A percentile compares a stretch with the other conserved stretches of the same genome.
These are phyloP conservation scores for Botrytis byssoidea DNA, from an alignment of 2,329 filamentous ascomycete genomes.

Conservation along the genomic window DNA sequence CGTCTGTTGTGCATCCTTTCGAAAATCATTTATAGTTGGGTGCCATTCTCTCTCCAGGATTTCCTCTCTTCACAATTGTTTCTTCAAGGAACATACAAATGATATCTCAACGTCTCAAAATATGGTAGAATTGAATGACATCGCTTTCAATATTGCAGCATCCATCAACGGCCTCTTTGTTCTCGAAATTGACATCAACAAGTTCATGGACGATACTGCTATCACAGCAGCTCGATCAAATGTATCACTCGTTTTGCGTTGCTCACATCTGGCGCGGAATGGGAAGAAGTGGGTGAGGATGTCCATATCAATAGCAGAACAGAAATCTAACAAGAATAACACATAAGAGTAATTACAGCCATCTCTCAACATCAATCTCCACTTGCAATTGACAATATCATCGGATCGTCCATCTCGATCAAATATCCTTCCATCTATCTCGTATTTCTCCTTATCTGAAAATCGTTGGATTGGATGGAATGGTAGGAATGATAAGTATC, in stretches of 20 bases:
- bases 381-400: conserved; percentile 53
- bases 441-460: conserved; percentile 38
- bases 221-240: conserved; percentile 46
- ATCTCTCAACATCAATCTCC: conserved; percentile 47
- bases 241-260: conserved; percentile 49
- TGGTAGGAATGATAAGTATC: conserved; percentile 44
- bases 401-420: conserved; percentile 57
- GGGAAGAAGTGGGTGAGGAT: conserved; percentile 48
- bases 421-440: conserved; percentile 47
- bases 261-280: conserved; percentile 54
- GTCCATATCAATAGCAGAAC: background rate
- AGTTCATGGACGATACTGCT: conserved; percentile 52
- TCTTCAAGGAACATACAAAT: background rate
- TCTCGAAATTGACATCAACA: conserved; percentile 53
- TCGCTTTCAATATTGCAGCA: conserved; percentile 43
- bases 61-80: too few relatives aligned
- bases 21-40: background rate
- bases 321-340: conserved; percentile 36
- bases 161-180: conserved; percentile 49
- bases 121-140: conserved; percentile 27
- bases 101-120: background rate
- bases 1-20: background rate
- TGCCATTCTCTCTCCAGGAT: background rate
- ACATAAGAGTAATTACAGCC: conserved; percentile 50
- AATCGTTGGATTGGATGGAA: conserved; percentile 39